phyloP scores from a whole-genome alignment of 202 grass and related monocot genomes.

The Schoenoplectus tabernaemontani region DNA sequence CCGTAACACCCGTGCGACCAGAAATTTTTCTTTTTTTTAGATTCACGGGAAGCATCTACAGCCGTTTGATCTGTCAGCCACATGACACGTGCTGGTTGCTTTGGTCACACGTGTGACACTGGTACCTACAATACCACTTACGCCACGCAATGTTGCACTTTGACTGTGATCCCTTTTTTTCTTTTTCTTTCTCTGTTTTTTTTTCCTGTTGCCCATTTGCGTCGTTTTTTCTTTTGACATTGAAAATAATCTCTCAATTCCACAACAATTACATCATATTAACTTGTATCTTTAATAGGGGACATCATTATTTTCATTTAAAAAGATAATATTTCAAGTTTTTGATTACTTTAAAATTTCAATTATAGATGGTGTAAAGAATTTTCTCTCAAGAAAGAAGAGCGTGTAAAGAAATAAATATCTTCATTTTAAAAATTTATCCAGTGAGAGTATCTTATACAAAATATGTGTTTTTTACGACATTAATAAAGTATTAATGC shows the following conservation, averaged over 20 bases:
- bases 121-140: conserved; percentile 11
- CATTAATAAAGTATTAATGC: not conserved
- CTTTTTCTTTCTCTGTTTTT: too few species aligned
- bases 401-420: too few species aligned
- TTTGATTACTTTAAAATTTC: not conserved
- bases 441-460: not conserved
- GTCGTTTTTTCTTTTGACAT: not conserved
- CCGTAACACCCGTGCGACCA: not conserved
- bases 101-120: conserved; percentile 17
- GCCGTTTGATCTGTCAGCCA: not conserved
- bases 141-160: conserved; percentile 19
- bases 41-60: not conserved
- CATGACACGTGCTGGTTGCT: conserved; percentile 18
- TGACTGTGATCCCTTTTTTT: not conserved
- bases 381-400: too few species aligned
- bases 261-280: not conserved
- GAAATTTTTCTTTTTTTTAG: not conserved
- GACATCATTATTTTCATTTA: not conserved
- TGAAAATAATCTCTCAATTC: not conserved
- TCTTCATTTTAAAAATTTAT: not conserved
- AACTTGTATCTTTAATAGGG: not conserved
- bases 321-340: not conserved
- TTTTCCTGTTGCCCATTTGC: not conserved
- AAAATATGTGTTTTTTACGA: not conserved
- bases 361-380: not conserved